These are phyloP conservation scores for Euphorbia corollata DNA, from an alignment of 441 rosid species.

Conservation along the genomic window DNA sequence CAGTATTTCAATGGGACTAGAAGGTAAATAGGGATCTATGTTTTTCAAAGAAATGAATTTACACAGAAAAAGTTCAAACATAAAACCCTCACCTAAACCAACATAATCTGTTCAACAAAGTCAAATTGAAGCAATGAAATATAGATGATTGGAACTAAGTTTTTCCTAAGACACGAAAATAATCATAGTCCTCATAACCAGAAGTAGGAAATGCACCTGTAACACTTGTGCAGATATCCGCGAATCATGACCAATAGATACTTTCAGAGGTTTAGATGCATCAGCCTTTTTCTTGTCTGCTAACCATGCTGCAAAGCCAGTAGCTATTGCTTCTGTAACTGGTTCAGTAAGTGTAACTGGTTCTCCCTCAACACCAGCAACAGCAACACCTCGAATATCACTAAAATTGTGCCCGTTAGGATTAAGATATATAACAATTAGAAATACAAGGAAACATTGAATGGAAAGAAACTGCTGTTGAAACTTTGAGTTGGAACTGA, in stretches of 20 bases:
- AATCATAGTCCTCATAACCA: background rate
- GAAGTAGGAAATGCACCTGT: slow-evolving; percentile 38
- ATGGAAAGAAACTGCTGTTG: background rate
- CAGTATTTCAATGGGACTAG: background rate
- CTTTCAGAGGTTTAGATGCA: slow-evolving; percentile 35
- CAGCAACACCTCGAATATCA: slow-evolving; percentile 92
- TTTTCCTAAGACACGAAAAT: background rate
- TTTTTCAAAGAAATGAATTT: slow-evolving; percentile 4
- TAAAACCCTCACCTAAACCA: background rate
- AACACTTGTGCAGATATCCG: slow-evolving; percentile 78
- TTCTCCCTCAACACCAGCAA: slow-evolving; percentile 91
- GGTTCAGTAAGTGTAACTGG: slow-evolving; percentile 72
- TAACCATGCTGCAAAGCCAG: slow-evolving; percentile 88
- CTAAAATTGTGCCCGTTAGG: slow-evolving; percentile 29
- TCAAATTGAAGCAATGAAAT: slow-evolving; percentile 4
- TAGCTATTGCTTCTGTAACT: slow-evolving; percentile 85
- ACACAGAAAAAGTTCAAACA: background rate
- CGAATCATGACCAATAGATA: slow-evolving; percentile 93
- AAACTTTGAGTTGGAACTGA: background rate
- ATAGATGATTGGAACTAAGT: background rate
- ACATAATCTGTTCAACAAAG: background rate
- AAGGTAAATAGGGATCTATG: background rate
- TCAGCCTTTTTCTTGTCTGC: slow-evolving; percentile 55
- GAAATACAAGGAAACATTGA: background rate
- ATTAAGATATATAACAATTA: background rate